These are phyloP conservation scores for Xylaria venustula DNA, from an alignment of 495 filamentous ascomycete species.

Conservation along the genomic window DNA sequence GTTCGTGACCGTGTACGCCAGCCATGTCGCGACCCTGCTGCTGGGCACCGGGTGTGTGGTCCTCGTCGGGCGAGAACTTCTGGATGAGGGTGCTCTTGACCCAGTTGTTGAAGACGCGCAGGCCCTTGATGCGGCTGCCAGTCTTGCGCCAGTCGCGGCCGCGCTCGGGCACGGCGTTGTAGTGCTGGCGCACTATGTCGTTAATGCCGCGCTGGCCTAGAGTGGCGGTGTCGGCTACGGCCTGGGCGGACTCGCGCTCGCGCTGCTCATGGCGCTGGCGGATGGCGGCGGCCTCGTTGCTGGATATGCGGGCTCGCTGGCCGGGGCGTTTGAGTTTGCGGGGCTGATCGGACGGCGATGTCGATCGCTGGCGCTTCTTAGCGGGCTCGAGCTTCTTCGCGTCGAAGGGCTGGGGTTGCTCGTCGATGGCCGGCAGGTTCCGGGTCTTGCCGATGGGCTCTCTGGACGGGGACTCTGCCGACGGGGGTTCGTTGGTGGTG, in stretches of 20 bases:
- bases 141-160: slow-evolving; percentile 94
- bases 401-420: slow-evolving; percentile 55
- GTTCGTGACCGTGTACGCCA: slow-evolving; percentile 46
- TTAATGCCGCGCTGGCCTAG: slow-evolving; percentile 69
- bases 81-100: slow-evolving; percentile 95
- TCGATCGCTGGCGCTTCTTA: slow-evolving; percentile 47
- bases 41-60: slow-evolving; percentile 51
- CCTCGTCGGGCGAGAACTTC: slow-evolving; percentile 88
- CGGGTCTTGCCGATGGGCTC: slow-evolving; percentile 3
- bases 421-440: slow-evolving; percentile 29
- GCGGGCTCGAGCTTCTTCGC: slow-evolving; percentile 54
- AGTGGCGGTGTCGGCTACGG: slow-evolving; percentile 42
- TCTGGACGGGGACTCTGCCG: neutral
- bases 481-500: slow-evolving; percentile 10
- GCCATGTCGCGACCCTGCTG: slow-evolving; percentile 51
- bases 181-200: slow-evolving; percentile 87
- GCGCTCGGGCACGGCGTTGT: slow-evolving; percentile 91
- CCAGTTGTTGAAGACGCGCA: slow-evolving; percentile 97
- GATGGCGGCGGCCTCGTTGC: slow-evolving; percentile 66
- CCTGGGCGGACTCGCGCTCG: slow-evolving; percentile 58
- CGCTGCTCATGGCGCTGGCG: slow-evolving; percentile 64
- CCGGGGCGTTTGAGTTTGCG: slow-evolving; percentile 86
- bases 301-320: slow-evolving; percentile 71
- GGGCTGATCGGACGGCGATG: slow-evolving; percentile 44
- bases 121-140: slow-evolving; percentile 87